A percentile compares a stretch with the other conserved stretches of the same genome.
phyloP scores from a whole-genome alignment of 2,329 filamentous ascomycete genomes.

The Penicillium sp. region DNA sequence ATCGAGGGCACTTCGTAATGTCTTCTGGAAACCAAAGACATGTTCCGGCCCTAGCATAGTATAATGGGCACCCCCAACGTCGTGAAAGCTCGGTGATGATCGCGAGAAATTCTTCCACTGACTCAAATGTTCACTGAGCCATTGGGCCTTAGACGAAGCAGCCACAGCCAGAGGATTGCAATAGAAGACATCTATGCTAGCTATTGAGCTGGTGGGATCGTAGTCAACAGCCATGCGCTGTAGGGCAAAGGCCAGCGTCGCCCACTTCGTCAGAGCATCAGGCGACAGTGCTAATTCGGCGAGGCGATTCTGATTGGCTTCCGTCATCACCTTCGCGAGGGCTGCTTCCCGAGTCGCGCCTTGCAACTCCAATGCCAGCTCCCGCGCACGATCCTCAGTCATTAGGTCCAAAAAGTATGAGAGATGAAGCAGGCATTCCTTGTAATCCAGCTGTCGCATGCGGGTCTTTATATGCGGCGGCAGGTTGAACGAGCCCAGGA shows the following conservation, averaged over 20 bases:
- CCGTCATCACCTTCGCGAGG: constrained; percentile 4
- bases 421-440: constrained; percentile 41
- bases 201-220: constrained; percentile 42
- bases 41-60: constrained; percentile 4
- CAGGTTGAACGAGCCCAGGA: constrained; percentile 49
- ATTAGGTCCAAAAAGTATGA: constrained; percentile 43
- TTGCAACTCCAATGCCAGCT: constrained; percentile 16
- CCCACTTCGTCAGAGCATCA: constrained; percentile 31
- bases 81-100: neutral
- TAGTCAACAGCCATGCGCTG: constrained; percentile 45
- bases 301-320: neutral
- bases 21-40: constrained; percentile 8
- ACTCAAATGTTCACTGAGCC: neutral
- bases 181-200: constrained; percentile 44
- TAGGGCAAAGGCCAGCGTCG: constrained; percentile 34
- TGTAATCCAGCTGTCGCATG: constrained; percentile 44
- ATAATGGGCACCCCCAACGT: neutral
- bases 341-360: constrained; percentile 10
- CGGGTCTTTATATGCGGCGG: constrained; percentile 50
- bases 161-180: neutral
- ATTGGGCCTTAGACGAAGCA: neutral
- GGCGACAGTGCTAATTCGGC: neutral
- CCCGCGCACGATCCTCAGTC: constrained; percentile 28
- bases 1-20: constrained; percentile 3
- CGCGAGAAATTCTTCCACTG: neutral